phyloP scores from a whole-genome alignment of 2,329 filamentous ascomycete genomes.

The Amesomyces nigricolor region DNA sequence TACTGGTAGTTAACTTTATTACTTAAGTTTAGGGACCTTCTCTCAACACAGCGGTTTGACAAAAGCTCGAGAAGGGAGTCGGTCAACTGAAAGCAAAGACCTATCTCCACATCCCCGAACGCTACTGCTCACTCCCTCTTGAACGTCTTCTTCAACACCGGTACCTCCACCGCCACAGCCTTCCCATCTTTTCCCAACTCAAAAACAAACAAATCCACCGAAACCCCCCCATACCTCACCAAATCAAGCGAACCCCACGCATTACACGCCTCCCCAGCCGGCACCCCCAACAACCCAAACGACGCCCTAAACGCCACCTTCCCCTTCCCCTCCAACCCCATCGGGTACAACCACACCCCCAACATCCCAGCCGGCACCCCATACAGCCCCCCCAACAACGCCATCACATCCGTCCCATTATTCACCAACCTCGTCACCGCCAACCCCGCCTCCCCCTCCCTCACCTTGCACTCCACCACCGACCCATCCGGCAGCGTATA shows the following conservation, averaged over 20 bases:
- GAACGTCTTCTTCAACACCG: constrained; percentile 14
- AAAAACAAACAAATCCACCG: constrained; percentile 20
- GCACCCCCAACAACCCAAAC: constrained; percentile 7
- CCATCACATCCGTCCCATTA: constrained; percentile 17
- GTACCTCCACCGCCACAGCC: constrained; percentile 14
- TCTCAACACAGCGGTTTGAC: no score
- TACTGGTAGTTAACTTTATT: no score
- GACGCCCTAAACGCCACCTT: constrained; percentile 17
- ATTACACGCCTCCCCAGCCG: constrained; percentile 3
- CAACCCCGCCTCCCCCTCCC: constrained; percentile 8
- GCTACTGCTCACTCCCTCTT: no score
- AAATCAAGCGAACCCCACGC: constrained; percentile 14
- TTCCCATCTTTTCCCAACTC: constrained; percentile 14
- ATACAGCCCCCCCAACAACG: neutral
- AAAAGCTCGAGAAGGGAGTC: no score
- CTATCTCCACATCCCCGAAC: no score
- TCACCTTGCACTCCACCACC: neutral
- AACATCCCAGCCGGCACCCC: neutral
- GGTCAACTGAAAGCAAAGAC: neutral
- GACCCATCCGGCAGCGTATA: constrained; percentile 10
- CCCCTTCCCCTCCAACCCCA: constrained; percentile 1
- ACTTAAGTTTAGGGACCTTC: no score
- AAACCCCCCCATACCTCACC: constrained; percentile 11
- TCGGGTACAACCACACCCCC: constrained; percentile 18
- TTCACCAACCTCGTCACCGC: constrained; percentile 7